Evolutionary conservation across 441 rosid species (phyloP).

Genomic region (Adansonia madagascariensis): DNA sequence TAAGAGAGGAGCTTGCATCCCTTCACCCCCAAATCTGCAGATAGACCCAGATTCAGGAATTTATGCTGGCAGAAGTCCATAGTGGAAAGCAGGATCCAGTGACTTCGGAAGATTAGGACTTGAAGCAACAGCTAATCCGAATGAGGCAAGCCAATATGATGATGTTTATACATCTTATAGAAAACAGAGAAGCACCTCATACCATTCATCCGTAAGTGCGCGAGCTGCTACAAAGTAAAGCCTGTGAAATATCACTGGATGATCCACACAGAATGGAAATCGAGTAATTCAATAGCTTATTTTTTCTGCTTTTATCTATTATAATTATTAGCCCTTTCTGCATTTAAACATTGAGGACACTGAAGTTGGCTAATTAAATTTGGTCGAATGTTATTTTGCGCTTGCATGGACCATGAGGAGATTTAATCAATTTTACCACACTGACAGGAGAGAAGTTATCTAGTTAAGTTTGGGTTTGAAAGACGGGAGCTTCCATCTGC

Average conservation of each 20-base stretch:
- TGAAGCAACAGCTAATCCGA: constrained; percentile 81
- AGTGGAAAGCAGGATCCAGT: constrained; percentile 61
- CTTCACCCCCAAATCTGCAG: constrained; percentile 86
- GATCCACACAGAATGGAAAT: not conserved
- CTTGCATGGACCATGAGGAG: not conserved
- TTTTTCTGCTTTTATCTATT: not conserved
- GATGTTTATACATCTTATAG: constrained; percentile 92
- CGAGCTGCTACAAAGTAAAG: constrained; percentile 64
- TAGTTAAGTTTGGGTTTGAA: not conserved
- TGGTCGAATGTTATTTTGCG: not conserved
- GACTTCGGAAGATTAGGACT: constrained; percentile 86
- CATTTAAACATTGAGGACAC: not conserved
- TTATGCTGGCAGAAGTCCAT: constrained; percentile 78
- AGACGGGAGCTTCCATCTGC: not conserved
- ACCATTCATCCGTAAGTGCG: constrained; percentile 88
- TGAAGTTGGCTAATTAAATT: not conserved
- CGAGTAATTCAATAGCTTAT: not conserved
- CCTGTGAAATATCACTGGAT: not conserved
- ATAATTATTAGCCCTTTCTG: not conserved
- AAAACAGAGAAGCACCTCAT: constrained; percentile 87
- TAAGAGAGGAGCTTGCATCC: constrained; percentile 93
- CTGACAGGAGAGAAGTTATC: not conserved
- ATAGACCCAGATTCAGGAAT: constrained; percentile 89
- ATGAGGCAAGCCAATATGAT: constrained; percentile 80
- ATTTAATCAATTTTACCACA: not conserved